Evolutionary conservation across 345 rosid genomes (phyloP).

Genomic region (Psidium friedrichsthalianum): DNA sequence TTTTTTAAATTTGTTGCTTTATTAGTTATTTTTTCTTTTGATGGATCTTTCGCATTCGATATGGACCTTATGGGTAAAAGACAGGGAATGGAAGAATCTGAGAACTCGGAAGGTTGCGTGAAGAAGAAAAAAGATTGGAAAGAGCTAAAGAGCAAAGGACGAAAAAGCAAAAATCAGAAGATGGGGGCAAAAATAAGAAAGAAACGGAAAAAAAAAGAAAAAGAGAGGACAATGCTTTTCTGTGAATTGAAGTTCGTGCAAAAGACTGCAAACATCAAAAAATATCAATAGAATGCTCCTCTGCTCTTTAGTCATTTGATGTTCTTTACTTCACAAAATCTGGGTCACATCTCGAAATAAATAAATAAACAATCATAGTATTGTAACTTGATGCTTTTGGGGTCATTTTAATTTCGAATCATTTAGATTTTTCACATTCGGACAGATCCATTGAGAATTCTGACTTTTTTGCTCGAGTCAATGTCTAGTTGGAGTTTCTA

Average conservation of each 20-base stretch:
- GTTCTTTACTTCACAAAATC: neutral
- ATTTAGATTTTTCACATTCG: neutral
- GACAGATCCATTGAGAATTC: no score
- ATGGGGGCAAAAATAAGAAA: neutral
- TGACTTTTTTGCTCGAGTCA: no score
- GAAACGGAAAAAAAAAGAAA: neutral
- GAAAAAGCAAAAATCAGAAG: neutral
- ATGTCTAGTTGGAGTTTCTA: no score
- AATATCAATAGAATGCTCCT: neutral
- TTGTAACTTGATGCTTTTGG: neutral
- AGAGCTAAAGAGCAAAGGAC: neutral
- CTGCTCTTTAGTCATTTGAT: neutral
- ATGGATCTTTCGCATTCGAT: neutral
- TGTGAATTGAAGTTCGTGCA: neutral
- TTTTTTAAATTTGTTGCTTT: neutral
- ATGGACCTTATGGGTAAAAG: neutral
- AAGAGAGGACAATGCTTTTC: neutral
- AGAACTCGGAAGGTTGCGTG: conserved; percentile 21
- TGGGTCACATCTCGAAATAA: neutral
- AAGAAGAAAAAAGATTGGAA: conserved; percentile 13
- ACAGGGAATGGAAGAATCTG: conserved; percentile 1
- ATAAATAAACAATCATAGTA: neutral
- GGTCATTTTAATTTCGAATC: neutral
- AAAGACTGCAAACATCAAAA: neutral
- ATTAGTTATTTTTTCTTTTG: neutral